Evolutionary conservation across 345 rosid species (phyloP), one percentile per base, ranked within the genome.

Genomic region (Raphanus raphanistrum): DNA sequence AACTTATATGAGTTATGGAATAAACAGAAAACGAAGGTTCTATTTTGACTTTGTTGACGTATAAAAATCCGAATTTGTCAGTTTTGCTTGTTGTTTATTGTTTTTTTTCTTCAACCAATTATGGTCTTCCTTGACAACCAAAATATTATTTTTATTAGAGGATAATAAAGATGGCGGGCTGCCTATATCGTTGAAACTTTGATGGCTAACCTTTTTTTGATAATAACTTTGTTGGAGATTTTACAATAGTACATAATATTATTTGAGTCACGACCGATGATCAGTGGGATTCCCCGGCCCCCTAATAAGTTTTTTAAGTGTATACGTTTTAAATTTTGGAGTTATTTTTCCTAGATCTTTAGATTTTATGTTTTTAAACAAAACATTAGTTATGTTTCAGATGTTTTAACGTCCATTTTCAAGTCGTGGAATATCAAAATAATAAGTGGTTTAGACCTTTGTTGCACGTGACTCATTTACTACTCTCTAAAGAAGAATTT

Each of bases 111-210:
- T 52, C 62, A 58, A 26, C 63, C 63, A 58, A 58, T 0, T 58
- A 8, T 26, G 63, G 63, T 58, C 63, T 58, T 58, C 63, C 6
- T 26, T 58, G 63, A 58, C 63, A 32, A 58, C 63, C 63, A 58
- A 11, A 26, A 58, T 58, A 58, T 58, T 10, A 58, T 9, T 26
- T 45, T 10, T 10, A 26, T 58, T 4, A 27, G 5, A 0, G n/a
- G 63, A 58, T 4, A 26, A 58, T 26, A 58, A 58, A 58, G 8
- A 6, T 26, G 63, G 63, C 12, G n/a, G 31, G 12, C 28, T 11
- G 62, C 32, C 63, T 1, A 25, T 9, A 57, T 58, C 31, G 31
- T 58, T 58, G 32, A 58, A 58, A 58, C n/a, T 58, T 9, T 58
- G 60, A 55, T 17, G 60, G 60, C 60, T 55, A 55, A 17, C 26